Evolutionary conservation across 2,329 filamentous ascomycete genomes (phyloP).

Genomic region (Arthrobotrys pseudoclavata): DNA sequence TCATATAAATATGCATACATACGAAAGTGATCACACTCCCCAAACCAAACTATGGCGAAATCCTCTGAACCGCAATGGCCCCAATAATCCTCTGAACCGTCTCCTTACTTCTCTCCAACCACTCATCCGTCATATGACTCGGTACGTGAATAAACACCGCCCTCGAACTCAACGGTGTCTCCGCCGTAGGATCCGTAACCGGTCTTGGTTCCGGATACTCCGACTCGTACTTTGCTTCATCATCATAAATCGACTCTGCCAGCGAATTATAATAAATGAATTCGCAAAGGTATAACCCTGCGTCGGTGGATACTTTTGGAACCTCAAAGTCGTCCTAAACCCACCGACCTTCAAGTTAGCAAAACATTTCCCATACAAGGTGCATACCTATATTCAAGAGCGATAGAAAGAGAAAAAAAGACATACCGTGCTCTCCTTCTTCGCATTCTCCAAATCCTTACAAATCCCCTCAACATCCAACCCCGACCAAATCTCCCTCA

Average conservation of each 20-base stretch:
- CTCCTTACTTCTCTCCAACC: constrained; percentile 37
- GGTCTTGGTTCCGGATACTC: constrained; percentile 48
- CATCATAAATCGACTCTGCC: constrained; percentile 43
- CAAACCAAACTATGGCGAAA: background rate
- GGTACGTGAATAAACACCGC: constrained; percentile 57
- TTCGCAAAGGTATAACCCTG: constrained; percentile 53
- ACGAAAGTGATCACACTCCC: too few species aligned
- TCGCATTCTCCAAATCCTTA: constrained; percentile 32
- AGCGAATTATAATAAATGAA: constrained; percentile 55
- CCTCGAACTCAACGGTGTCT: constrained; percentile 41
- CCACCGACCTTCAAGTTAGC: background rate
- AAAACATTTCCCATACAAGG: background rate
- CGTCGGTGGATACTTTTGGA: constrained; percentile 36
- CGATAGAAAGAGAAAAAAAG: background rate
- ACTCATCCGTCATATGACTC: constrained; percentile 17
- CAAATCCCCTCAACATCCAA: constrained; percentile 45
- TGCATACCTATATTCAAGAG: too few species aligned
- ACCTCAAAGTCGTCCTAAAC: constrained; percentile 33
- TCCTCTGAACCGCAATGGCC: constrained; percentile 51
- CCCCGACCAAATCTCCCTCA: constrained; percentile 38
- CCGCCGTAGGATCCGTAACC: constrained; percentile 25
- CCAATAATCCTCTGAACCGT: constrained; percentile 57
- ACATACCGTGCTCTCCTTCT: constrained; percentile 32
- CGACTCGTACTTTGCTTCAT: constrained; percentile 35
- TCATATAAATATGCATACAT: background rate